A percentile compares a stretch with the other conserved stretches of the same genome.
phyloP scores from a whole-genome alignment of 2,329 filamentous ascomycete genomes.

The Stagonosporopsis chrysanthemi region DNA sequence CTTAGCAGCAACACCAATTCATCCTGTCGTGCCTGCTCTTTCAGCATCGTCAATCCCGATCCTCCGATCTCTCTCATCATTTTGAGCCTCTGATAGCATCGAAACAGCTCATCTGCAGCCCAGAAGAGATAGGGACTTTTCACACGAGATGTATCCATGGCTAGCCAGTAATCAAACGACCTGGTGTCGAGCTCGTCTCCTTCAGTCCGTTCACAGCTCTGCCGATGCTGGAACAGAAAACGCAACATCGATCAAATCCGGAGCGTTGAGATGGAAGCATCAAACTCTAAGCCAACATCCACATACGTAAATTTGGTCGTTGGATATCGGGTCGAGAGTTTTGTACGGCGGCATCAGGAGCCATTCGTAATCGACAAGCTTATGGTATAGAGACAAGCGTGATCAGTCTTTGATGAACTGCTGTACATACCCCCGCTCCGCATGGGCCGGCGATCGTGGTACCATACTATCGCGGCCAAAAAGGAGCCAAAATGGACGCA shows the following conservation, averaged over 20 bases:
- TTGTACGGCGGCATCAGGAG: not conserved
- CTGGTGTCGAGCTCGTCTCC: not conserved
- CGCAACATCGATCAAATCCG: slow-evolving; percentile 12
- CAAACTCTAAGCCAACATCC: not conserved
- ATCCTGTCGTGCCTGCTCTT: not conserved
- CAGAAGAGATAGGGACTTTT: slow-evolving; percentile 24
- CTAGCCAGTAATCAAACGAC: slow-evolving; percentile 13
- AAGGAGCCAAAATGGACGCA: too few species aligned
- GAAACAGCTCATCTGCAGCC: slow-evolving; percentile 21
- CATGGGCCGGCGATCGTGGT: slow-evolving; percentile 4
- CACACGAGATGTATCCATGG: slow-evolving; percentile 13
- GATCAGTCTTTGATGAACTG: slow-evolving; percentile 14
- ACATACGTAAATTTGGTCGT: not conserved
- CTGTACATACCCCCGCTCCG: slow-evolving; percentile 7
- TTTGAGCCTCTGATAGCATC: slow-evolving; percentile 6
- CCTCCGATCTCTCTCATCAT: slow-evolving; percentile 1
- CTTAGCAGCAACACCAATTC: slow-evolving; percentile 14
- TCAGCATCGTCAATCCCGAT: not conserved
- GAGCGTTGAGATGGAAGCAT: slow-evolving; percentile 5
- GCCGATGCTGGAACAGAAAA: slow-evolving; percentile 12
- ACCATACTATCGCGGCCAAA: not conserved
- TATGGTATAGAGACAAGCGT: not conserved
- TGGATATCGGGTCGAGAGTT: slow-evolving; percentile 1
- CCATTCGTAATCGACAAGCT: slow-evolving; percentile 11
- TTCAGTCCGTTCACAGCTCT: slow-evolving; percentile 16